Evolutionary conservation across 768 basidiomycete genomes (phyloP), one percentile per base, ranked within the genome.

Genomic region (Scleroderma citrinum): DNA sequence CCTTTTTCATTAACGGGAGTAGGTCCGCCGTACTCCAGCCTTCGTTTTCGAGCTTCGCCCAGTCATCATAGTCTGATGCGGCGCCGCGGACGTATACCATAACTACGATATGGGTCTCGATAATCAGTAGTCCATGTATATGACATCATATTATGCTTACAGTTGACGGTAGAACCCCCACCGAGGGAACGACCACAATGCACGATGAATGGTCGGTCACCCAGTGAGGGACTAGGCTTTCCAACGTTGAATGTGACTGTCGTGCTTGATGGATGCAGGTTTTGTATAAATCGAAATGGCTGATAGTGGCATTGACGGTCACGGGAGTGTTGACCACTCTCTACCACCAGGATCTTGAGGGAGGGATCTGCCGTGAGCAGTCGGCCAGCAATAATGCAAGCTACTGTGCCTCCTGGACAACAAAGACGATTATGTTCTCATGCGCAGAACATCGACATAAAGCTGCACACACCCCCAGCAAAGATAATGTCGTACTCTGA

Each of bases 401-500:
- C 66, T 7, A 60, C 52, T 16, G 61, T 56, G 17, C 66, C 65
- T 1, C 58, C 59, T 60, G 34, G 34, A 35, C n/a, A n/a, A n/a
- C n/a, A n/a, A n/a, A n/a, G n/a, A n/a, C n/a, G n/a, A n/a, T n/a
- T n/a, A n/a, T 13, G 12, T 13, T 35, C 12, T 14, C n/a, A 13
- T 35, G 6, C 5, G 34, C 34, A 35, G 16, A 24, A 23, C 35
- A 5, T 29, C 12, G 4, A 43, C 26, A 19, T 30, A 13, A 20
- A 17, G 12, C n/a, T 7, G 20, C 31, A 49, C 58, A 14, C 16
- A 80, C 79, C 80, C 54, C 81, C 80, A 24, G 75, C 77, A 53
- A 81, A 75, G 48, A 81, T 71, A 17, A 80, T 72, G 52, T 80
- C 76, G 52, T 70, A 71, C 21, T 49, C 20, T 13, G 38, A 13